These are phyloP conservation scores for Camellia sinensis DNA, from an alignment of 148 eudicot species.

Conservation along the genomic window DNA sequence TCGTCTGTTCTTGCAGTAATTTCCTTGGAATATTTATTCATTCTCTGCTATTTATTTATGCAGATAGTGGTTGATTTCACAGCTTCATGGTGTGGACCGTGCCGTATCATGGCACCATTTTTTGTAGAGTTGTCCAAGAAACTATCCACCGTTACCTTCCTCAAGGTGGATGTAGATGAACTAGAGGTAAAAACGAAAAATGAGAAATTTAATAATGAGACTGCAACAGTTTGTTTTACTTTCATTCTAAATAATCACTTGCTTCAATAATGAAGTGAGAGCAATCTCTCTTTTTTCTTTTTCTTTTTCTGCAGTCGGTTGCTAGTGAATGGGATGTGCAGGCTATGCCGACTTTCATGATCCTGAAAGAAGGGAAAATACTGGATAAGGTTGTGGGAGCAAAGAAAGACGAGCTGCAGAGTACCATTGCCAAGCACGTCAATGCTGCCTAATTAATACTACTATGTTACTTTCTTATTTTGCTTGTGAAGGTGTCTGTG, in stretches of 20 bases:
- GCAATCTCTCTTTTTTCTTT: too few relatives aligned
- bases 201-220: background rate
- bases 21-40: too few relatives aligned
- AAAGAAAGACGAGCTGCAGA: constrained; percentile 56
- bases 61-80: constrained; percentile 22
- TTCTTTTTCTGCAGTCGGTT: constrained; percentile 34
- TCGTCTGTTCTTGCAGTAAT: too few relatives aligned
- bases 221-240: background rate
- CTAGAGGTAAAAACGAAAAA: background rate
- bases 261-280: background rate
- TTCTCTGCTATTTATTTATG: background rate
- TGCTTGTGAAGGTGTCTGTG: background rate
- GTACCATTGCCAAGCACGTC: constrained; percentile 45
- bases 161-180: constrained; percentile 22
- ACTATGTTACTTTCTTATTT: background rate
- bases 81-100: constrained; percentile 23
- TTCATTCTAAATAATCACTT: background rate
- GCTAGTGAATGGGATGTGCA: constrained; percentile 55
- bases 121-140: constrained; percentile 9
- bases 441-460: constrained; percentile 8
- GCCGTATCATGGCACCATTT: constrained; percentile 20
- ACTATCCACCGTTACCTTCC: background rate
- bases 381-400: constrained; percentile 58
- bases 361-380: constrained; percentile 50
- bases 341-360: constrained; percentile 75